A percentile compares a stretch with the other conserved stretches of the same genome.
Evolutionary conservation across 441 rosid genomes (phyloP).

Genomic region (Capsella rubella): DNA sequence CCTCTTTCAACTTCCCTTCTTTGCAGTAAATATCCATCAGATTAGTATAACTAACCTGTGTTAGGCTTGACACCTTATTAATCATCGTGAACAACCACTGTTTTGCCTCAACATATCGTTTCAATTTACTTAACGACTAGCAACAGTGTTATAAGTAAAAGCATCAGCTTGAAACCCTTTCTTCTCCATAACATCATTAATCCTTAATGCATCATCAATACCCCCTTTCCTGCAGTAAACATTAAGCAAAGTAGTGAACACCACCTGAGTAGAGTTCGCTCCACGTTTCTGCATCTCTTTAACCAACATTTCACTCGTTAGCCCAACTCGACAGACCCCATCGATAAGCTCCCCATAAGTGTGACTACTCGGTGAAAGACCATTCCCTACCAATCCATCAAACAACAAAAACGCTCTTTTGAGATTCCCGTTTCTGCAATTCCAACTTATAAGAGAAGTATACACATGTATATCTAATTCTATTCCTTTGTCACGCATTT

Average conservation of each 20-base stretch:
- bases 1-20: constrained; percentile 78
- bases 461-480: constrained; percentile 61
- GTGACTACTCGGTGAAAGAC: constrained; percentile 61
- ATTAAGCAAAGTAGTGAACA: constrained; percentile 68
- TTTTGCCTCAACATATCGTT: constrained; percentile 68
- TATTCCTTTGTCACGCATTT: constrained; percentile 72
- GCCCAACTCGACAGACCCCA: constrained; percentile 79
- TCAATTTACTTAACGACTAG: constrained; percentile 59
- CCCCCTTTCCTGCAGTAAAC: constrained; percentile 73
- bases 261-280: constrained; percentile 55
- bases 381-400: constrained; percentile 72
- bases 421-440: constrained; percentile 60
- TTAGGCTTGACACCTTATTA: constrained; percentile 59
- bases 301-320: constrained; percentile 67
- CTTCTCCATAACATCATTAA: constrained; percentile 66
- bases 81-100: constrained; percentile 59
- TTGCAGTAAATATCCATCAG: constrained; percentile 77
- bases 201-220: constrained; percentile 64
- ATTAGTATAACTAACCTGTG: constrained; percentile 62
- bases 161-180: constrained; percentile 73
- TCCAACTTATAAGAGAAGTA: constrained; percentile 62
- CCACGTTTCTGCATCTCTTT: constrained; percentile 73
- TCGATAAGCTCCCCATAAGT: constrained; percentile 76
- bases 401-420: constrained; percentile 69
- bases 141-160: constrained; percentile 67